Conservation (phyloP, 495 filamentous ascomycete species). For the Friedmanniomyces endolithicus region DNA sequence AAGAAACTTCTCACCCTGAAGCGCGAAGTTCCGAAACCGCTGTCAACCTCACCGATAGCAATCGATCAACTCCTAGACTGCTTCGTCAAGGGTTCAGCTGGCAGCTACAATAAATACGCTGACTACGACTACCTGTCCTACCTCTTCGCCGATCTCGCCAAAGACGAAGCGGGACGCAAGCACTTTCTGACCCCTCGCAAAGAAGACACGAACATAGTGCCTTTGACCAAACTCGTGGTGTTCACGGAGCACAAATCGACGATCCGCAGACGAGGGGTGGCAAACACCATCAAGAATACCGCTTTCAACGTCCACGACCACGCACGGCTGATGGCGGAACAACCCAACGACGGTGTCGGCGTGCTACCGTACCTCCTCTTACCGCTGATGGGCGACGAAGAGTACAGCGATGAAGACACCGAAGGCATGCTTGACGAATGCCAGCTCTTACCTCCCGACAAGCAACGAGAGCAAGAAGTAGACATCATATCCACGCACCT, state of each 20-base stretch:
- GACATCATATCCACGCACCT: slow-evolving; percentile 72
- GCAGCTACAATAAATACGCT: slow-evolving; percentile 69
- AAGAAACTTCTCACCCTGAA: slow-evolving; percentile 53
- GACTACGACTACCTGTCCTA: slow-evolving; percentile 88
- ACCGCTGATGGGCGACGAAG: slow-evolving; percentile 47
- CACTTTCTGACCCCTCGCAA: slow-evolving; percentile 63
- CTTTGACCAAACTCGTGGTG: slow-evolving; percentile 74
- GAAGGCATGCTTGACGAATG: slow-evolving; percentile 72
- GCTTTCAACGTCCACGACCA: slow-evolving; percentile 62
- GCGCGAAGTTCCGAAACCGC: slow-evolving; percentile 44
- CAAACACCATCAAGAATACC: slow-evolving; percentile 83
- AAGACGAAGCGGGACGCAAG: slow-evolving; percentile 51
- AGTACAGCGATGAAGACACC: slow-evolving; percentile 54
- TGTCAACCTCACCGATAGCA: slow-evolving; percentile 55
- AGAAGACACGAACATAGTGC: slow-evolving; percentile 61
- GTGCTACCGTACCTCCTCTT: slow-evolving; percentile 78
- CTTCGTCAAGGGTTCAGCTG: slow-evolving; percentile 82
- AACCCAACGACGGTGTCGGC: slow-evolving; percentile 50
- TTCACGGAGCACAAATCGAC: slow-evolving; percentile 79
- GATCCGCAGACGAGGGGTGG: slow-evolving; percentile 74
- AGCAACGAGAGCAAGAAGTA: slow-evolving; percentile 62
- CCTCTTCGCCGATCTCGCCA: slow-evolving; percentile 83
- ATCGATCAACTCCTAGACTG: slow-evolving; percentile 89
- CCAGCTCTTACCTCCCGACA: slow-evolving; percentile 77
- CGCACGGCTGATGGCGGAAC: slow-evolving; percentile 42